Evolutionary conservation across 2,329 filamentous ascomycete species (phyloP).

Genomic region (Diplodia corticola): DNA sequence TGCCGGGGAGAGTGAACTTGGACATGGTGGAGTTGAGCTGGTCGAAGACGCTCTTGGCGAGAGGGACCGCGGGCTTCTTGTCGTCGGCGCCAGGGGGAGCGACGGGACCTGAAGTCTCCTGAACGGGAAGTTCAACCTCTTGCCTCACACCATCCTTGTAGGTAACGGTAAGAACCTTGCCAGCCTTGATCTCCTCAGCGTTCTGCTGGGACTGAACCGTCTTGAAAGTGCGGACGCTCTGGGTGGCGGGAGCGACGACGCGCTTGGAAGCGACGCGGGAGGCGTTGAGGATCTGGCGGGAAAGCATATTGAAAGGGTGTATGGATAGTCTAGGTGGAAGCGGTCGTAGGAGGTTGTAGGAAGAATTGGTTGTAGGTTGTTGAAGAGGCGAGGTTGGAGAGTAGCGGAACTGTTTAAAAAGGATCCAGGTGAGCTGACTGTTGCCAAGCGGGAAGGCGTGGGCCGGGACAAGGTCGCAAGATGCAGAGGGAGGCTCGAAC

Average conservation of each 20-base stretch:
- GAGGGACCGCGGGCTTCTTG: constrained; percentile 33
- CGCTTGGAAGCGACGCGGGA: constrained; percentile 20
- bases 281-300: constrained; percentile 13
- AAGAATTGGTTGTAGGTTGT: not conserved
- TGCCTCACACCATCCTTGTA: constrained; percentile 23
- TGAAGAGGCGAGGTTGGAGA: not conserved
- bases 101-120: constrained; percentile 37
- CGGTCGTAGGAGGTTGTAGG: not conserved
- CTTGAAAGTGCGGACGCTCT: constrained; percentile 21
- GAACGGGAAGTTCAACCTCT: constrained; percentile 31
- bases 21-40: constrained; percentile 65
- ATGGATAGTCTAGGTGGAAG: not conserved
- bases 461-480: not conserved
- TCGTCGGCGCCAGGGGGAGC: constrained; percentile 35
- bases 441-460: not conserved
- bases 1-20: constrained; percentile 68
- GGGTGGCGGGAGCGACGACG: constrained; percentile 14
- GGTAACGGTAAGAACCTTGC: constrained; percentile 23
- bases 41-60: constrained; percentile 48
- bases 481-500: constrained; percentile 16
- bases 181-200: constrained; percentile 21
- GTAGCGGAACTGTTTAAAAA: not conserved
- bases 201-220: constrained; percentile 16
- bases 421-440: not conserved
- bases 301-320: constrained; percentile 10